Percentiles rank a stretch among this genome's conserved stretches.
Conservation (phyloP, 768 basidiomycete genomes). For the Mycena haematopus region DNA sequence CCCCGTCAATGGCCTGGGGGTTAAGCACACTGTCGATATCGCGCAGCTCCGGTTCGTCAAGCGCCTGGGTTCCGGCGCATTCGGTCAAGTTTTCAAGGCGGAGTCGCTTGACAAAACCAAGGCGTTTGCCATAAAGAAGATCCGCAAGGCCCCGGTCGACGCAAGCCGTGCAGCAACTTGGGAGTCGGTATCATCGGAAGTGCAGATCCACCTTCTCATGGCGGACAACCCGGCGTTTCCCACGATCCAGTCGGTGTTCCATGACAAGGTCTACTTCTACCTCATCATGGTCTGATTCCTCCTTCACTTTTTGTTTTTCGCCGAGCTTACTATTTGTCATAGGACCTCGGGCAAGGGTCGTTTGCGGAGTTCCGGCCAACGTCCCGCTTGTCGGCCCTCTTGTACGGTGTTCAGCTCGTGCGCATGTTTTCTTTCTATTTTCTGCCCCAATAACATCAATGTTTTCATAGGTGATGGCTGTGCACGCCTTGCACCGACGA, state of each 20-base stretch:
- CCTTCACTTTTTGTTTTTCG: neutral
- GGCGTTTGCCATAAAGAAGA: neutral
- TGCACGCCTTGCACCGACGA: neutral
- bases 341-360: neutral
- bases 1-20: neutral
- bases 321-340: neutral
- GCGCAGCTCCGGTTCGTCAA: neutral
- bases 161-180: neutral
- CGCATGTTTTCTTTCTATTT: neutral
- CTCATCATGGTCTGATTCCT: conserved; percentile 6
- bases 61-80: neutral
- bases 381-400: neutral
- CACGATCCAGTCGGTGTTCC: neutral
- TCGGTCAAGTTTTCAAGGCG: neutral
- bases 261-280: neutral
- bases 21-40: neutral
- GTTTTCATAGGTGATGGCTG: too few species aligned
- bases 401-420: neutral
- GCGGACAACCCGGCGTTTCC: conserved; percentile 16
- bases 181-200: neutral
- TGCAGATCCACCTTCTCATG: neutral
- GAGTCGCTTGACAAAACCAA: neutral
- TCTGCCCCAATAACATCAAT: too few species aligned
- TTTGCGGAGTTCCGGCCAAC: neutral
- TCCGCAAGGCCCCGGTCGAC: neutral